Percentiles rank a stretch among this genome's conserved stretches.
Evolutionary conservation across 2,329 filamentous ascomycete genomes (phyloP).

Genomic region (Trichoderma breve): DNA sequence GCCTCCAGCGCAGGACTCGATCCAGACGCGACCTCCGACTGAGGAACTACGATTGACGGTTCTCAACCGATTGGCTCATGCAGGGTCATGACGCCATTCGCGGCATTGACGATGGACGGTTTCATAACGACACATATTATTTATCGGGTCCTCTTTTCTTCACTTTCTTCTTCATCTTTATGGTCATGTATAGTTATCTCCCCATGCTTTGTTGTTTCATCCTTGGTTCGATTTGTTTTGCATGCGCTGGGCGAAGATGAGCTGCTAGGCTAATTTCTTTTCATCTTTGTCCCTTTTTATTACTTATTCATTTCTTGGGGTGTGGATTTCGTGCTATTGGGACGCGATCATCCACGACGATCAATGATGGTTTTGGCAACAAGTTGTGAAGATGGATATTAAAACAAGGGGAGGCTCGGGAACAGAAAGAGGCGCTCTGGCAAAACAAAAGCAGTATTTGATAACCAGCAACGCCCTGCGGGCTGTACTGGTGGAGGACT

Average conservation of each 20-base stretch:
- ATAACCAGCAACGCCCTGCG: conserved; percentile 5
- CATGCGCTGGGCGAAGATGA: not conserved
- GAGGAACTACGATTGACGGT: not conserved
- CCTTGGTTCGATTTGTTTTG: not conserved
- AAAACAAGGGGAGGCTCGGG: not conserved
- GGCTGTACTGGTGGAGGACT: conserved; percentile 9
- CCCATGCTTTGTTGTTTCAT: not conserved
- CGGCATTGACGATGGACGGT: not conserved
- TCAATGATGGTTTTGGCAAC: not conserved
- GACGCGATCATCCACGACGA: not conserved
- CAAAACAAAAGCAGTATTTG: conserved; percentile 12
- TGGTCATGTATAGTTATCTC: not conserved
- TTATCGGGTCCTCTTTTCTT: not conserved
- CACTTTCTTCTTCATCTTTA: not conserved
- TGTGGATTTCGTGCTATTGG: not conserved
- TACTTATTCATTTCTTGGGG: not conserved
- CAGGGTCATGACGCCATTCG: not conserved
- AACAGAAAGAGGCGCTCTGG: not conserved
- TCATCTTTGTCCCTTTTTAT: not conserved
- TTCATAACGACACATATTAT: not conserved
- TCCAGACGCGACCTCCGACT: not conserved
- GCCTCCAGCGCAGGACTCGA: not conserved
- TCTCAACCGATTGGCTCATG: not conserved
- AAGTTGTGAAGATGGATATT: not conserved
- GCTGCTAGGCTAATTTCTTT: not conserved